Conservation (phyloP, 345 rosid species). For the Populus simonii region DNA sequence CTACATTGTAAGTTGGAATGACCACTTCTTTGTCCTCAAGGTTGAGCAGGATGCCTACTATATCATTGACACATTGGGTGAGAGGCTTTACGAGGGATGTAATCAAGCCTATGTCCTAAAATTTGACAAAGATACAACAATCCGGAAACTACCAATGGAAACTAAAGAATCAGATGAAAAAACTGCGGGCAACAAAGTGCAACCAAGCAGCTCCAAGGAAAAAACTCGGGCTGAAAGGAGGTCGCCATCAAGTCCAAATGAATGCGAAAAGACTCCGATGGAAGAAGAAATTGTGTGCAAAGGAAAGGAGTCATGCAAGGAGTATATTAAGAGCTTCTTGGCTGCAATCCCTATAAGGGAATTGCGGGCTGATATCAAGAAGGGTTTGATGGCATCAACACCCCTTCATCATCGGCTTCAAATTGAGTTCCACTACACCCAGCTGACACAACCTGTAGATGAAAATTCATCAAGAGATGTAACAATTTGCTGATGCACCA, state of each 20-base stretch:
- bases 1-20: slow-evolving; percentile 70
- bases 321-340: slow-evolving; percentile 63
- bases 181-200: neutral
- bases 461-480: slow-evolving; percentile 1
- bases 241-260: neutral
- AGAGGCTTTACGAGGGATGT: slow-evolving; percentile 62
- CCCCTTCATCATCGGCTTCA: slow-evolving; percentile 68
- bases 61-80: slow-evolving; percentile 67
- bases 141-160: slow-evolving; percentile 22
- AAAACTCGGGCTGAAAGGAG: slow-evolving; percentile 12
- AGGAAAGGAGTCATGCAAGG: slow-evolving; percentile 66
- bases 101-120: slow-evolving; percentile 55
- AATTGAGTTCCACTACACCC: slow-evolving; percentile 60
- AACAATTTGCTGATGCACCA: neutral
- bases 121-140: slow-evolving; percentile 46
- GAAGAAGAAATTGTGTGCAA: slow-evolving; percentile 37
- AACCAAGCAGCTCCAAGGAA: neutral
- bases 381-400: slow-evolving; percentile 47
- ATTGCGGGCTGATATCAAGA: slow-evolving; percentile 59
- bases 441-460: slow-evolving; percentile 15
- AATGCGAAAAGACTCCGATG: neutral
- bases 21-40: slow-evolving; percentile 63
- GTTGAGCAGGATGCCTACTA: slow-evolving; percentile 62
- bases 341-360: slow-evolving; percentile 63
- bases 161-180: slow-evolving; percentile 23